A percentile compares a stretch with the other conserved stretches of the same genome.
Conservation (phyloP, 176 grass and related monocot species). For the Dendrocalamus sinicus region DNA sequence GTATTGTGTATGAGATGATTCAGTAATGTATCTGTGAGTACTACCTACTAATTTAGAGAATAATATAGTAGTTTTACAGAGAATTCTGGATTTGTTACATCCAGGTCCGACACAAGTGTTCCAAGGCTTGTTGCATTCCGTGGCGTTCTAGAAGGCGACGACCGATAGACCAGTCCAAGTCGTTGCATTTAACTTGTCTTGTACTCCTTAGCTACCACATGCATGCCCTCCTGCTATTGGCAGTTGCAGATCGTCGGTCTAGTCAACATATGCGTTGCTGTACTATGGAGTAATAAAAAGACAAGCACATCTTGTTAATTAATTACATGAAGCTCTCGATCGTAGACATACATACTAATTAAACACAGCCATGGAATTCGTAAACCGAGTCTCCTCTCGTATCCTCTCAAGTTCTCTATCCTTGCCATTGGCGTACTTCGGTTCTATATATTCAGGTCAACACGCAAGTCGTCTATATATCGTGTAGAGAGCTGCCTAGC, state of each 20-base stretch:
- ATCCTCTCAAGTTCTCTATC: no score
- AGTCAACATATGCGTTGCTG: background rate
- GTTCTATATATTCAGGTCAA: background rate
- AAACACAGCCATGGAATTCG: background rate
- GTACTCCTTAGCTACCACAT: background rate
- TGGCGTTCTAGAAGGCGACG: no score
- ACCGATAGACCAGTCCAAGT: background rate
- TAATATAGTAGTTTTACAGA: no score
- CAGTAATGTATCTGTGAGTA: no score
- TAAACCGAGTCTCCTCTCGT: no score
- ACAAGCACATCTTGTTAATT: background rate
- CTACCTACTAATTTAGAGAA: no score
- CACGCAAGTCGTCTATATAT: background rate
- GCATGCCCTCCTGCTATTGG: background rate
- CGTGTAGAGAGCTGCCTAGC: background rate
- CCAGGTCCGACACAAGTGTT: no score
- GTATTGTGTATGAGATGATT: no score
- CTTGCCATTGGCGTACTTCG: no score
- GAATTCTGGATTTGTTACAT: no score
- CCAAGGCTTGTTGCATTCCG: no score
- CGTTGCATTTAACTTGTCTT: background rate
- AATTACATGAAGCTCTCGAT: background rate
- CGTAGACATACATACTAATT: no score
- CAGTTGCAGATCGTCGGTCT: background rate
- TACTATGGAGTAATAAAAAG: background rate